Evolutionary conservation across 169 alveolate genomes (phyloP).

Genomic region (Cryptosporidium tyzzeri): DNA sequence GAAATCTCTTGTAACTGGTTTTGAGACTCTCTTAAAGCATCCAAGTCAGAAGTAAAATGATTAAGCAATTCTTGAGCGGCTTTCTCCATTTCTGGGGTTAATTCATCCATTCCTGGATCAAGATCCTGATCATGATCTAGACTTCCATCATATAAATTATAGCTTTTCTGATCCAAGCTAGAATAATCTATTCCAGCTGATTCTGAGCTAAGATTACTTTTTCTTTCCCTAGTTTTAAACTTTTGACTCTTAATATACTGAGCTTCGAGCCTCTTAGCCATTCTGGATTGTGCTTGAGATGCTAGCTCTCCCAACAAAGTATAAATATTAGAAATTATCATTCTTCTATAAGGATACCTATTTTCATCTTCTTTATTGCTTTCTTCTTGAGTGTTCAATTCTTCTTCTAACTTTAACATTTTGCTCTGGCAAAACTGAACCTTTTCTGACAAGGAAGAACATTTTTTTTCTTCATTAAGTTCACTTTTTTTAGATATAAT

Average conservation of each 20-base stretch:
- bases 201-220: not conserved
- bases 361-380: not conserved
- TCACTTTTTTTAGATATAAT: not conserved
- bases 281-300: conserved; percentile 45
- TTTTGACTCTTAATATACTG: conserved; percentile 33
- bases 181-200: not conserved
- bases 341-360: not conserved
- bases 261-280: conserved; percentile 29
- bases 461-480: not conserved
- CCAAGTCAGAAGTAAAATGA: conserved; percentile 65
- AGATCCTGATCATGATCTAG: not conserved
- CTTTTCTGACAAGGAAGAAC: conserved; percentile 15
- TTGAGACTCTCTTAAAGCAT: conserved; percentile 62
- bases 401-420: conserved; percentile 27
- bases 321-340: conserved; percentile 40
- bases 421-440: conserved; percentile 56
- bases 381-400: not conserved
- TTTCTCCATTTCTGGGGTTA: conserved; percentile 74
- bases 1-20: conserved; percentile 68
- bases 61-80: conserved; percentile 42
- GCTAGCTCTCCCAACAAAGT: conserved; percentile 63
- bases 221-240: conserved; percentile 8
- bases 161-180: not conserved
- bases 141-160: conserved; percentile 2
- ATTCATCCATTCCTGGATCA: not conserved